Base-by-base conservation (phyloP, 441 rosid species). In the Erysimum cheiri region DNA sequence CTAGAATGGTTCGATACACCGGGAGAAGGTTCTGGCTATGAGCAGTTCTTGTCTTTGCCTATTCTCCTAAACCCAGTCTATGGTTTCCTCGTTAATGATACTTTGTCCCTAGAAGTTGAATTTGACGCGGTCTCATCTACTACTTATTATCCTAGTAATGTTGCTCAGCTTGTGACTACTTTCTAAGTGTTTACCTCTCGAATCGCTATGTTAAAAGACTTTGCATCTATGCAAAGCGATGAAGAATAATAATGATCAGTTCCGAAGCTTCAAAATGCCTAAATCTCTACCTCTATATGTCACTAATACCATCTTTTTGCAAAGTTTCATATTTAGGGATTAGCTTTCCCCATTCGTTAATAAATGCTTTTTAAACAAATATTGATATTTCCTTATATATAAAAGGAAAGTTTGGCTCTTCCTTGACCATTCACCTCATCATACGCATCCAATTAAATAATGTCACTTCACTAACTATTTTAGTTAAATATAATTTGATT, bases 81-180 rank as follows among this genome's bases (percentile, higher is more conserved):
- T 13, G 73, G 73, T 8, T 60, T 48, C 47, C 17, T 70, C 8
- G 67, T 59, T 0, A 1, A 39, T 70, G 60, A 70, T 60, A 0
- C 33, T 4, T 2, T 70, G 2, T 6, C 33, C 10, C 53, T 60
- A 12, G 60, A 70, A 39, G 67, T 70, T 50, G 12, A 70, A n/a
- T 70, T 70, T 7, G 67, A 39, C 9, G 60, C 43, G 0, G 0
- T 12, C 17, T 44, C 72, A 11, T 68, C 48, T 3, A 46, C 73
- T 8, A 57, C 1, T 24, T 58, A 35, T 24, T 36, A 69, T 58
- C 14, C 65, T 69, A 37, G 3, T 48, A 57, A 2, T 14, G 9
- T 13, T 46, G 19, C 65, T 69, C 29, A 69, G 7, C 1, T 35
- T 24, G 1, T 35, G 17, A 58, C 39, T 46, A n/a, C 11, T 56